Evolutionary conservation across 108 stramenopile genomes (phyloP).

Genomic region (Parmales sp.): DNA sequence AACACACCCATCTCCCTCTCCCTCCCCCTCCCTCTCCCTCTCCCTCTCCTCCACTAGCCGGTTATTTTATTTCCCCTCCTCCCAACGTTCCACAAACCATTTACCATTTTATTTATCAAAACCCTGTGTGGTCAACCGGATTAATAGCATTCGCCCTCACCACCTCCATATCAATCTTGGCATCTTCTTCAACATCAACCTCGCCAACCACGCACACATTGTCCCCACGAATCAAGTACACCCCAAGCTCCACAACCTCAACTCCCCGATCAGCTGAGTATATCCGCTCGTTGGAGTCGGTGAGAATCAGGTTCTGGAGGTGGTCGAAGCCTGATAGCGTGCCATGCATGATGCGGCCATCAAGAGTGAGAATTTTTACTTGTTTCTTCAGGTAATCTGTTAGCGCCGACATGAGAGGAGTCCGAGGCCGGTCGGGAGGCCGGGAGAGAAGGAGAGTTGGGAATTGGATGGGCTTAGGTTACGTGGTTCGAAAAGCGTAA

Average conservation of each 20-base stretch:
- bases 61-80: neutral
- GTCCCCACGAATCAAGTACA: conserved; percentile 6
- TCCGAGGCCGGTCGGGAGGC: no score
- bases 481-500: no score
- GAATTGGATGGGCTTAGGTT: no score
- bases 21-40: no score
- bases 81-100: neutral
- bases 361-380: no score
- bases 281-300: neutral
- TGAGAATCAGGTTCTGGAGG: conserved; percentile 10
- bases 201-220: neutral
- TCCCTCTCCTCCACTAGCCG: no score
- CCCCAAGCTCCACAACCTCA: neutral
- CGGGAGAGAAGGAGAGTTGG: no score
- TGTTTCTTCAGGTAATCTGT: no score
- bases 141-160: neutral
- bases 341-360: no score
- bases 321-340: conserved; percentile 5
- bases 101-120: neutral
- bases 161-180: neutral
- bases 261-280: neutral
- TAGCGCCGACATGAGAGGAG: no score
- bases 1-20: no score
- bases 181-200: conserved; percentile 1
- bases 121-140: neutral